These are phyloP conservation scores for Pterocarpus macrocarpus DNA, from an alignment of 306 rosid genomes.

Conservation along the genomic window DNA sequence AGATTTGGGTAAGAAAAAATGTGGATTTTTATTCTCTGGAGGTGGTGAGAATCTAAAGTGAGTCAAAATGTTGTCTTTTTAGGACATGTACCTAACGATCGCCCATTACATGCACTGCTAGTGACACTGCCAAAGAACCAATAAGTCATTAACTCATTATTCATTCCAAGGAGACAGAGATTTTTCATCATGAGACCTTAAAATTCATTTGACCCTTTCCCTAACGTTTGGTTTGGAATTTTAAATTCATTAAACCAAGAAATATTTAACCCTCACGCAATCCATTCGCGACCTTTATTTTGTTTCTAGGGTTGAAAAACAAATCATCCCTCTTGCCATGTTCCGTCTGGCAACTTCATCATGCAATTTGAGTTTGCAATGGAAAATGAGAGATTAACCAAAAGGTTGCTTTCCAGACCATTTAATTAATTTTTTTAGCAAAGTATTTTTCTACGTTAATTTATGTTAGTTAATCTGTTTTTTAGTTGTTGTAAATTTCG, in stretches of 20 bases:
- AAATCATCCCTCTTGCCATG: neutral
- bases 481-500: too few species aligned
- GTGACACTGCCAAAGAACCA: slow-evolving; percentile 39
- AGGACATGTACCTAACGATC: slow-evolving; percentile 48
- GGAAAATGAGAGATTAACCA: neutral
- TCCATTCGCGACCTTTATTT: slow-evolving; percentile 1
- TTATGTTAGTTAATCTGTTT: neutral
- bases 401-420: neutral
- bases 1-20: slow-evolving; percentile 36
- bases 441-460: neutral
- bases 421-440: neutral
- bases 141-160: neutral
- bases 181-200: neutral
- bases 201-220: slow-evolving; percentile 38
- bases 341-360: neutral
- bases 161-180: slow-evolving; percentile 11
- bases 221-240: slow-evolving; percentile 17
- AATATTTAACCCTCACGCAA: neutral
- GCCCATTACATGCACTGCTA: slow-evolving; percentile 39
- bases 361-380: neutral
- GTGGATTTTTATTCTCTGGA: neutral
- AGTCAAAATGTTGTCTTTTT: slow-evolving; percentile 50
- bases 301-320: neutral
- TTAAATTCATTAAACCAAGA: slow-evolving; percentile 9
- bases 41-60: slow-evolving; percentile 26